These are phyloP conservation scores for Aureobasidium leucospermi DNA, from an alignment of 2,329 filamentous ascomycete genomes.

Conservation along the genomic window DNA sequence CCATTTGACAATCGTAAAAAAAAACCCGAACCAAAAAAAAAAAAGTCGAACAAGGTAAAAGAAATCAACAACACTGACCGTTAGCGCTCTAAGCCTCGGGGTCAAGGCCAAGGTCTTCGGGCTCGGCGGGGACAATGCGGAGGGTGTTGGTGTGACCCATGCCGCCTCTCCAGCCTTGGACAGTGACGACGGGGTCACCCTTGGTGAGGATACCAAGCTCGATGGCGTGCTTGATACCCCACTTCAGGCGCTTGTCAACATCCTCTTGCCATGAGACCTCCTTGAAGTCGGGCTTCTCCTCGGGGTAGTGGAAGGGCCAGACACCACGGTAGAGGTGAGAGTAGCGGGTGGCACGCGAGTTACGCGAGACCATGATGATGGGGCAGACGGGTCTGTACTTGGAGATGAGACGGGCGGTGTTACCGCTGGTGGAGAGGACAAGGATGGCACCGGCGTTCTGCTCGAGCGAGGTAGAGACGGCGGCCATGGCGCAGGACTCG, in stretches of 20 bases:
- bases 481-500: conserved; percentile 92
- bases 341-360: conserved; percentile 73
- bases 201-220: conserved; percentile 67
- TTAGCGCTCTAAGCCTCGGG: conserved; percentile 34
- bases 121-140: conserved; percentile 43
- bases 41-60: not conserved
- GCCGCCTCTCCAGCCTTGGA: conserved; percentile 86
- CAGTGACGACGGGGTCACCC: conserved; percentile 71
- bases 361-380: conserved; percentile 98
- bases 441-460: conserved; percentile 95
- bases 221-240: conserved; percentile 83
- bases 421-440: conserved; percentile 87
- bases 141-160: conserved; percentile 86
- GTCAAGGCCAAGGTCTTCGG: conserved; percentile 43
- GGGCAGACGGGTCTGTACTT: conserved; percentile 99
- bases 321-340: conserved; percentile 95
- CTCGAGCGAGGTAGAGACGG: conserved; percentile 90
- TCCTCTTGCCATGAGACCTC: conserved; percentile 97
- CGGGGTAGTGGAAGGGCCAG: conserved; percentile 92
- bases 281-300: conserved; percentile 90
- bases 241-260: conserved; percentile 94
- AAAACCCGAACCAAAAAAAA: not conserved
- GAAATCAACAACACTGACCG: not conserved
- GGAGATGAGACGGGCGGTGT: conserved; percentile 88
- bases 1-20: conserved; percentile 11